Conservation (phyloP, 139 green algal genomes). For the Haematococcus lacustris region DNA sequence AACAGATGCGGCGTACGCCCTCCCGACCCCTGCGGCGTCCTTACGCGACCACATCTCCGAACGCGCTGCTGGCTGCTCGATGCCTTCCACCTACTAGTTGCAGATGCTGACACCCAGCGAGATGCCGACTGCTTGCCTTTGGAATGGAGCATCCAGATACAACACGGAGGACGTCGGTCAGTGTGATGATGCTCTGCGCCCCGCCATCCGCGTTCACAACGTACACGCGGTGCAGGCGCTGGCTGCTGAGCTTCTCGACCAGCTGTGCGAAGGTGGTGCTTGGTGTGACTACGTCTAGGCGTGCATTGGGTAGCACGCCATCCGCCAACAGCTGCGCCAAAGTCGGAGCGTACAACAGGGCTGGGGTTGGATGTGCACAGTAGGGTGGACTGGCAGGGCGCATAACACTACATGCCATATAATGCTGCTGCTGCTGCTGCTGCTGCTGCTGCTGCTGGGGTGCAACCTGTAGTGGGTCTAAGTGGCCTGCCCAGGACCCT, state of each 20-base stretch:
- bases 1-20: not conserved
- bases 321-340: no score
- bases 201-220: slow-evolving; percentile 26
- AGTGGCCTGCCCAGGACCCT: no score
- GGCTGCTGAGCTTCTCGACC: slow-evolving; percentile 8
- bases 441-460: no score
- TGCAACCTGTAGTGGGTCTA: no score
- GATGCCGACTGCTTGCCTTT: not conserved
- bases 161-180: slow-evolving; percentile 45
- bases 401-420: no score
- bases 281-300: slow-evolving; percentile 15
- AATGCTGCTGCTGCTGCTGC: no score
- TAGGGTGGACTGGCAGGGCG: no score
- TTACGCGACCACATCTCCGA: not conserved
- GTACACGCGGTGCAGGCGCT: slow-evolving; percentile 42
- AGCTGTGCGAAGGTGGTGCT: slow-evolving; percentile 27
- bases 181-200: slow-evolving; percentile 32
- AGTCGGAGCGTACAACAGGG: no score
- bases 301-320: slow-evolving; percentile 15
- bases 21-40: not conserved
- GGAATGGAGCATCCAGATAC: slow-evolving; percentile 9
- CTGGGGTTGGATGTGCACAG: no score
- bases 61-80: not conserved
- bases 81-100: not conserved
- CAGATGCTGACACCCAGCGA: not conserved